Conservation (phyloP, 2,329 filamentous ascomycete species). For the Cadophora gregata region DNA sequence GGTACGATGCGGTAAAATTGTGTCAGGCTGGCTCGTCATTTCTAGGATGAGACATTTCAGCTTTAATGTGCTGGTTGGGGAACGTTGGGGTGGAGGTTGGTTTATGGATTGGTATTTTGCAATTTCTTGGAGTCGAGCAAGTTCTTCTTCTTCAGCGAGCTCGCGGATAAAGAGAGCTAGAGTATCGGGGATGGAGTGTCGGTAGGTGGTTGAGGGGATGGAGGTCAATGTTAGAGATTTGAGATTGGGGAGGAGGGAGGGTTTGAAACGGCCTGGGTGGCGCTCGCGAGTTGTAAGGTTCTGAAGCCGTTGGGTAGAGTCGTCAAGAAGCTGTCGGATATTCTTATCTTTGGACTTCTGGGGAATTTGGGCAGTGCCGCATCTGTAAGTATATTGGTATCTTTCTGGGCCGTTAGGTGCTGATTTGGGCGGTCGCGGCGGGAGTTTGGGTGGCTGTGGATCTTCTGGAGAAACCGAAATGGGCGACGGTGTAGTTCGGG, state of each 20-base stretch:
- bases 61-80: constrained; percentile 10
- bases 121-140: constrained; percentile 27
- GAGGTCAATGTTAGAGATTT: constrained; percentile 31
- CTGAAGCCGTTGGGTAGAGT: constrained; percentile 27
- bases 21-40: constrained; percentile 27
- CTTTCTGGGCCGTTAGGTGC: constrained; percentile 23
- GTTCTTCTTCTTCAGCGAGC: constrained; percentile 34
- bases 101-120: constrained; percentile 5
- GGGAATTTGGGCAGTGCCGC: constrained; percentile 9
- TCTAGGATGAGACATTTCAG: constrained; percentile 31
- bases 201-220: constrained; percentile 27
- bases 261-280: constrained; percentile 30
- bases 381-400: constrained; percentile 23
- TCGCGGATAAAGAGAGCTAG: constrained; percentile 33
- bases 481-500: constrained; percentile 9
- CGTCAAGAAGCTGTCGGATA: constrained; percentile 21
- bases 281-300: constrained; percentile 28
- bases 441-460: not conserved
- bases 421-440: constrained; percentile 5
- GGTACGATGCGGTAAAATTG: constrained; percentile 14
- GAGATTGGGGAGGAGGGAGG: constrained; percentile 32
- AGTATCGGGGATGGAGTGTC: constrained; percentile 21
- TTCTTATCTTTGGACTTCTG: constrained; percentile 20
- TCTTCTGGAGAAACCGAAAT: constrained; percentile 15
- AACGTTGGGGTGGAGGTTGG: not conserved